These are phyloP conservation scores for Podospora bellae-mahoneyi DNA, from an alignment of 495 filamentous ascomycete species.

Conservation along the genomic window DNA sequence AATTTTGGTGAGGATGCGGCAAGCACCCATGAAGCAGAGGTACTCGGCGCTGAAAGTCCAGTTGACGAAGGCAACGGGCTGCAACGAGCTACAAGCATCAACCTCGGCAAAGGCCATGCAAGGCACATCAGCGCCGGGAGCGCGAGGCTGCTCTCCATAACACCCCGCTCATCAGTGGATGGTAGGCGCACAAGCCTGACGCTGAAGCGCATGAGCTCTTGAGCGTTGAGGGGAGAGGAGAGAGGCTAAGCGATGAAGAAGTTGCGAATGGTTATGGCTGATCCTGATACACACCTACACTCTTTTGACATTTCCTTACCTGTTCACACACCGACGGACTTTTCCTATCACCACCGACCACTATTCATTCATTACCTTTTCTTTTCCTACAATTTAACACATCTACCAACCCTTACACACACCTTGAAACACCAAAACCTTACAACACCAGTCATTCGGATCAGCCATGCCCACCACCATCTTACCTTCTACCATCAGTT, in stretches of 20 bases:
- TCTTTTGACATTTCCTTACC: slow-evolving; percentile 27
- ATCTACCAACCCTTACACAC: not conserved
- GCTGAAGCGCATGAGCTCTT: slow-evolving; percentile 1
- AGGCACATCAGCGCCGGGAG: slow-evolving; percentile 73
- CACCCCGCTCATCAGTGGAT: slow-evolving; percentile 47
- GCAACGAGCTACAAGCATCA: slow-evolving; percentile 63
- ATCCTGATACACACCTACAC: slow-evolving; percentile 18
- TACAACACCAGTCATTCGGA: not conserved
- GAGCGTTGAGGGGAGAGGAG: not conserved
- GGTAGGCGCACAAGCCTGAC: slow-evolving; percentile 31
- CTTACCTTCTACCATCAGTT: not conserved
- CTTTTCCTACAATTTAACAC: slow-evolving; percentile 17
- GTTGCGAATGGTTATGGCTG: slow-evolving; percentile 12
- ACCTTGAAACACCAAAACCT: not conserved
- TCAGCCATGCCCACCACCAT: slow-evolving; percentile 4
- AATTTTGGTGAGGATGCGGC: slow-evolving; percentile 36
- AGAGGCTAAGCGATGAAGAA: slow-evolving; percentile 1
- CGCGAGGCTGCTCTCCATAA: slow-evolving; percentile 64
- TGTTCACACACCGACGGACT: slow-evolving; percentile 14
- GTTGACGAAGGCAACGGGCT: slow-evolving; percentile 42
- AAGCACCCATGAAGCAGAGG: slow-evolving; percentile 36
- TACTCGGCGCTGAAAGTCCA: slow-evolving; percentile 43
- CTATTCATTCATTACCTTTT: slow-evolving; percentile 26
- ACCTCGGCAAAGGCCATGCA: slow-evolving; percentile 58
- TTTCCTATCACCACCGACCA: slow-evolving; percentile 25